A percentile compares a stretch with the other conserved stretches of the same genome.
phyloP scores from a whole-genome alignment of 2,329 filamentous ascomycete genomes.

The Penicillium hesseltinei region DNA sequence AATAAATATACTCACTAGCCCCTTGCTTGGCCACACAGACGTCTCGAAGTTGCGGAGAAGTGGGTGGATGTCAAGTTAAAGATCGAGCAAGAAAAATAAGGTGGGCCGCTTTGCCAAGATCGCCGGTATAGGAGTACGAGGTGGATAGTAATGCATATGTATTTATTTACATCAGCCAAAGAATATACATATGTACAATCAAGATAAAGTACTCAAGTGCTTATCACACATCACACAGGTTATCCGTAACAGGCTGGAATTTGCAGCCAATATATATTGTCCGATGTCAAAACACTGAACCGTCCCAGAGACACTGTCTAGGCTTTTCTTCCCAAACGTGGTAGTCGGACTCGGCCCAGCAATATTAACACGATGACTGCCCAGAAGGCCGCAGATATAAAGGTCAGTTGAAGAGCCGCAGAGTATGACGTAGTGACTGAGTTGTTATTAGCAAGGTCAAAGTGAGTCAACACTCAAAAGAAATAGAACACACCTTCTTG shows the following conservation, averaged over 20 bases:
- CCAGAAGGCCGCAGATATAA: constrained; percentile 39
- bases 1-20: constrained; percentile 1
- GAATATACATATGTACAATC: background rate
- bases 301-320: background rate
- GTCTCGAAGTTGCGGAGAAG: constrained; percentile 11
- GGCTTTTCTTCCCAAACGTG: constrained; percentile 30
- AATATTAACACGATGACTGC: constrained; percentile 35
- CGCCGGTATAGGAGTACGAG: background rate
- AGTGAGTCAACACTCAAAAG: background rate
- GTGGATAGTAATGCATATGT: background rate
- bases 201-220: background rate
- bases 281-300: background rate
- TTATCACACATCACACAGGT: background rate
- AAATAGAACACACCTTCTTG: constrained; percentile 42
- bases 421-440: constrained; percentile 41
- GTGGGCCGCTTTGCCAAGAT: constrained; percentile 9
- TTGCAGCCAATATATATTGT: background rate
- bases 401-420: constrained; percentile 37
- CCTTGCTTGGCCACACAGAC: constrained; percentile 10
- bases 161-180: background rate
- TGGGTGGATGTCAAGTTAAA: constrained; percentile 4
- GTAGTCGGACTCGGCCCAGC: constrained; percentile 34
- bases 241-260: background rate
- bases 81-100: background rate
- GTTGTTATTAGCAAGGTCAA: constrained; percentile 16